Evolutionary conservation across 331 rosid genomes (phyloP).

Genomic region (Phaseolus coccineus): DNA sequence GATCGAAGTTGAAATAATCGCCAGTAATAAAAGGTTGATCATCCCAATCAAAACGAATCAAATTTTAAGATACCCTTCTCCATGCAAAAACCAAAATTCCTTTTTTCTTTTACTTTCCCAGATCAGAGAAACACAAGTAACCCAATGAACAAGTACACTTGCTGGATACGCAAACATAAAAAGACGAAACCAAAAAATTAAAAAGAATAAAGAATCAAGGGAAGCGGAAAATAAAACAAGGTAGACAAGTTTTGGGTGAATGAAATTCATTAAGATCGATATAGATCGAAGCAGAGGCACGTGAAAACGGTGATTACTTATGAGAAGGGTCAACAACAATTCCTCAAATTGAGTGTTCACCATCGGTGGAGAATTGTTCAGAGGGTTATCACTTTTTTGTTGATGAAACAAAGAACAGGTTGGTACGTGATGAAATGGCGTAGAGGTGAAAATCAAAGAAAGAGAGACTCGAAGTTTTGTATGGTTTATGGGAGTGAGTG

Average conservation of each 20-base stretch:
- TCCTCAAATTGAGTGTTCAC: constrained; percentile 53
- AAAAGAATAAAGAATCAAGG: constrained; percentile 35
- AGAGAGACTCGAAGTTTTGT: background rate
- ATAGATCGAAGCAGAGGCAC: constrained; percentile 57
- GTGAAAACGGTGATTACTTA: constrained; percentile 72
- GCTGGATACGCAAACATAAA: constrained; percentile 48
- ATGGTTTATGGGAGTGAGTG: constrained; percentile 10
- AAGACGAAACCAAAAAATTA: background rate
- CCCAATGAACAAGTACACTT: constrained; percentile 47
- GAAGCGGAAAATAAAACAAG: constrained; percentile 44
- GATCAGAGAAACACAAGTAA: constrained; percentile 46
- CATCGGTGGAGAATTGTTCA: constrained; percentile 50
- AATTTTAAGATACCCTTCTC: constrained; percentile 37
- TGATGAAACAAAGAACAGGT: constrained; percentile 23
- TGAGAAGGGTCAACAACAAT: constrained; percentile 55
- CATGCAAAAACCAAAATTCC: constrained; percentile 49
- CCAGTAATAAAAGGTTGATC: constrained; percentile 53
- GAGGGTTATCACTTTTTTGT: constrained; percentile 20
- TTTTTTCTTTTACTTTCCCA: constrained; percentile 37
- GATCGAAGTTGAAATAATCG: constrained; percentile 40
- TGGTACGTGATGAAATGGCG: constrained; percentile 11
- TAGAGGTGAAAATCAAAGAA: background rate
- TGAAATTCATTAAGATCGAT: constrained; percentile 60
- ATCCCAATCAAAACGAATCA: constrained; percentile 53
- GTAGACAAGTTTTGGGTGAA: constrained; percentile 46